Base-by-base conservation (phyloP, 352 stramenopile species). In the Globisporangium alternatum region DNA sequence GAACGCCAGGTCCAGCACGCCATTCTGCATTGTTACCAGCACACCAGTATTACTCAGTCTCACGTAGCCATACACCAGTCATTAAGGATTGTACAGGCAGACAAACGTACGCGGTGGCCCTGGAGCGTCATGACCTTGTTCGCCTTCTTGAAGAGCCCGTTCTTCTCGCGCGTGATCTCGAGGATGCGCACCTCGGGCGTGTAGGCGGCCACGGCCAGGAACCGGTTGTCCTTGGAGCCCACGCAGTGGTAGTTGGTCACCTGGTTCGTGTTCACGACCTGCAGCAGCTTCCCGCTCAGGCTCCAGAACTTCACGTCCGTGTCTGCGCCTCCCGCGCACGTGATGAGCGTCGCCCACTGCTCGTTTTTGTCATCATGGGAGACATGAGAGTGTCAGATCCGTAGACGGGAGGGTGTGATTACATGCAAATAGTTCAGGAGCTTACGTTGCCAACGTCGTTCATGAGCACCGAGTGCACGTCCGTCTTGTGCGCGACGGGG, bases 251-350 rank as follows among this genome's bases (percentile, higher is more conserved):
- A 92, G 66, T 91, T 92, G 49, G 77, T 67, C 43, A 93, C 81
- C 64, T 93, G 83, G 66, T 93, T 91, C 31, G 82, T 91, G 70
- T 90, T 92, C 33, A 84, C 82, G 12, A 81, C 75, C 59, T 92
- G 85, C 58, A 92, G 65, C 43, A 91, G 63, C 21, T 89, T 78
- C 28, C 83, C 83, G 13, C 71, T 75, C 47, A 86, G 59, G 61
- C 74, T 88, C 85, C 85, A 94, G 69, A 91, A 94, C 68, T 92
- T 94, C 65, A 94, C 75, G 39, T 92, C 83, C 19, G 85, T 94
- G 66, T 94, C 85, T 2, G 76, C 74, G 6, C 81, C 77, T 37
- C 81, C 72, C 0, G 81, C 79, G 44, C 83, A 91, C 21, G 83
- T 94, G 52, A 94, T 75, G 52, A 94, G 85, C 49, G 80, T 90